Base-by-base conservation (phyloP, 768 basidiomycete genomes). In the Postia placenta region DNA sequence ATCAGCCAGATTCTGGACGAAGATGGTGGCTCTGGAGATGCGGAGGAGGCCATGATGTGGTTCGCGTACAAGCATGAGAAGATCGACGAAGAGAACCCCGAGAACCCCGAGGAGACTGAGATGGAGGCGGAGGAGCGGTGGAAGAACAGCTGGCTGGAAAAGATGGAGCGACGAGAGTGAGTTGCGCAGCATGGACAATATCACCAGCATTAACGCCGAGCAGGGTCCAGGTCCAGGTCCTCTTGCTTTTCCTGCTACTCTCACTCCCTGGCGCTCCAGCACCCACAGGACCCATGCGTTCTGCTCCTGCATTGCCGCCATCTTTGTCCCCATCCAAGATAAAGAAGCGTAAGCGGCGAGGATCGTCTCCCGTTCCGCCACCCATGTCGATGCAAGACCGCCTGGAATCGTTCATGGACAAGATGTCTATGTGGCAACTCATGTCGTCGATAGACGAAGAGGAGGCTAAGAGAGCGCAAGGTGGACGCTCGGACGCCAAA, bases 11-110 rank as follows among this genome's bases (percentile, higher is more conserved):
- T 87, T 6, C 71, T 90, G 15, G 63, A 65, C 0, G 73, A 81
- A 39, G 78, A 75, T 0, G 81, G 78, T 9, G 83, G 80, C 1
- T 77, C 72, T 2, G 84, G 77, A 2, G 80, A 80, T 53, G 67
- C 74, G 27, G 86, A 88, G 52, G 87, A 87, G 50, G 73, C 70
- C 0, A 81, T 86, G 73, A 85, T 88, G 80, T 89, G 85, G 85
- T 88, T 78, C 50, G 74, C 79, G 0, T 66, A 85, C 35, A 73
- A 73, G 49, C 74, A 84, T 59, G 87, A 87, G 62, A 81, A 76
- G 58, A 66, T 62, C 24, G 63, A 67, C 35, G 57, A 53, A 4
- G 56, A 56, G 12, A 30, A 38, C 28, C 28, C 28, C 23, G 40
- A 28, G 60, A 23, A 55, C 6, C 33, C 26, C 28, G 26, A 47